Percentiles rank a stretch among this genome's conserved stretches.
Conservation (phyloP, 352 stramenopile species). For the Phytophthora lateralis region DNA sequence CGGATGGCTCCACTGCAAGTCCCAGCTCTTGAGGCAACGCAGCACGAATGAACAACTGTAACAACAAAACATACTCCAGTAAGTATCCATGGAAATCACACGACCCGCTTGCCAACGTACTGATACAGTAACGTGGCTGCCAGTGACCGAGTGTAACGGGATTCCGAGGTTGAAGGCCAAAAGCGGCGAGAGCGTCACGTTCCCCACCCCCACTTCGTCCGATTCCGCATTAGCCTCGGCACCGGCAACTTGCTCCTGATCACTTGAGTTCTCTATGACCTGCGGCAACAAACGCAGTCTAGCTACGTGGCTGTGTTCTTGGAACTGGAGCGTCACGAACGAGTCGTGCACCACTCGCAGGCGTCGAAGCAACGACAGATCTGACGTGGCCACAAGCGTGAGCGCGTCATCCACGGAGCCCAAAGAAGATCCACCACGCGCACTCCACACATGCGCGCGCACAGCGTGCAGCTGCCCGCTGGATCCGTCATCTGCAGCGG, state of each 20-base stretch:
- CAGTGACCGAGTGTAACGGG: slow-evolving; percentile 40
- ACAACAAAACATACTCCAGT: slow-evolving; percentile 1
- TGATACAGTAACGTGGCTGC: slow-evolving; percentile 26
- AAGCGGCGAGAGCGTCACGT: slow-evolving; percentile 65
- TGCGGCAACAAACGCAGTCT: slow-evolving; percentile 36
- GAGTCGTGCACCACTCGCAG: slow-evolving; percentile 57
- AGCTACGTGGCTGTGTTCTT: slow-evolving; percentile 36
- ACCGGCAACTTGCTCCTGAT: not conserved
- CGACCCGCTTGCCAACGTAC: slow-evolving; percentile 22
- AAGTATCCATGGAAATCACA: not conserved
- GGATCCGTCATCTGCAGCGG: not conserved
- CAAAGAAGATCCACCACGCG: not conserved
- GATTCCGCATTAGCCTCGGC: slow-evolving; percentile 7
- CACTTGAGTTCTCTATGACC: slow-evolving; percentile 9
- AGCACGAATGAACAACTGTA: slow-evolving; percentile 45
- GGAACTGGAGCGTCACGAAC: slow-evolving; percentile 44
- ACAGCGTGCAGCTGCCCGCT: slow-evolving; percentile 15
- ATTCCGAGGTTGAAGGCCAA: slow-evolving; percentile 81
- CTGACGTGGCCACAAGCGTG: slow-evolving; percentile 40
- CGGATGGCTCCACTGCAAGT: slow-evolving; percentile 24
- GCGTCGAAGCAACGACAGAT: slow-evolving; percentile 48
- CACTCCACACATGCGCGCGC: slow-evolving; percentile 44
- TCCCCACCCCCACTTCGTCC: slow-evolving; percentile 4
- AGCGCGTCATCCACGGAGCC: slow-evolving; percentile 28
- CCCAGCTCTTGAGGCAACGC: slow-evolving; percentile 56